Evolutionary conservation across 352 stramenopile genomes (phyloP).

Genomic region (Phytophthora pistaciae): DNA sequence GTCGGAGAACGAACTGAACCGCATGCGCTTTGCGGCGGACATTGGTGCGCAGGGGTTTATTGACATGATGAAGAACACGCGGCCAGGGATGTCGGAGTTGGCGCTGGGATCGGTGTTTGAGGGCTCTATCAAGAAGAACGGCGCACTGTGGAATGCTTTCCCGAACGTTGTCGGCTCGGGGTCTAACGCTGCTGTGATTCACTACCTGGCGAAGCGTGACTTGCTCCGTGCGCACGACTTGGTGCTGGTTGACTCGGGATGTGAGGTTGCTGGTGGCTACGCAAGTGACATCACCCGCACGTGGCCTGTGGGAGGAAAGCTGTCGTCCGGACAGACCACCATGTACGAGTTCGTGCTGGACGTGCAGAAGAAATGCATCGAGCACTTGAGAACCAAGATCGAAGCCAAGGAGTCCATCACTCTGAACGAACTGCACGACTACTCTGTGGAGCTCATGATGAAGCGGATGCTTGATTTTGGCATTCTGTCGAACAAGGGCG

Average conservation of each 20-base stretch:
- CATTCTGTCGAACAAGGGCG: conserved; percentile 54
- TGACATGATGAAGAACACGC: conserved; percentile 80
- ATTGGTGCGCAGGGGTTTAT: conserved; percentile 74
- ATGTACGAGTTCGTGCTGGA: conserved; percentile 86
- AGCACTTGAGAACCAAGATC: conserved; percentile 58
- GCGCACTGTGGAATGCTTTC: conserved; percentile 83
- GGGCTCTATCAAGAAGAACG: conserved; percentile 74
- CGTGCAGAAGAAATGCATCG: conserved; percentile 79
- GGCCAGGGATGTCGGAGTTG: conserved; percentile 74
- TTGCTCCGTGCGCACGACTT: conserved; percentile 70
- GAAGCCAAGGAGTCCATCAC: conserved; percentile 57
- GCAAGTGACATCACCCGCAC: conserved; percentile 88
- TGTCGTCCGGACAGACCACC: conserved; percentile 56
- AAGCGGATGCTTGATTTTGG: conserved; percentile 69
- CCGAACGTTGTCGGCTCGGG: conserved; percentile 84
- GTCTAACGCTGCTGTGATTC: conserved; percentile 84
- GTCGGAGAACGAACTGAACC: conserved; percentile 74
- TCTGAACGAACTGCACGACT: conserved; percentile 81
- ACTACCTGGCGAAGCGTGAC: conserved; percentile 83
- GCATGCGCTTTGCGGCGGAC: conserved; percentile 80
- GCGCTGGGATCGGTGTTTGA: conserved; percentile 80
- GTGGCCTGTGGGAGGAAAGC: conserved; percentile 63
- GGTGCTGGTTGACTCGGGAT: conserved; percentile 87
- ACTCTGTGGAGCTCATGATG: conserved; percentile 78
- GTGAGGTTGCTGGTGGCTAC: conserved; percentile 82